phyloP scores from a whole-genome alignment of 192 early-diverging fungal genomes.

The Mortierella claussenii region DNA sequence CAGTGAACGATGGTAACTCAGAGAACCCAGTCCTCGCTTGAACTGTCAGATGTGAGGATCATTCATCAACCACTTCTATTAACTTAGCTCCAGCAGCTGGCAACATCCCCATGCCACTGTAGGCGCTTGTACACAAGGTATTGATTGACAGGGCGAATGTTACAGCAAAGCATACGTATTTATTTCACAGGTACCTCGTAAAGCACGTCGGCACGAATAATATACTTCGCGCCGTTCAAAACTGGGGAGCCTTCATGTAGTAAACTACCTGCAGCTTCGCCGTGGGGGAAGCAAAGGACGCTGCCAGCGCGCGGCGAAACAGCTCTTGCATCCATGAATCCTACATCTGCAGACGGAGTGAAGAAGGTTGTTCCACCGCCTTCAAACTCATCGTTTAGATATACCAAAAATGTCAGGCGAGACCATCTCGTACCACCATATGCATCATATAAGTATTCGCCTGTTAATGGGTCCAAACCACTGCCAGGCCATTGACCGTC shows the following conservation, averaged over 20 bases:
- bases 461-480: constrained; percentile 60
- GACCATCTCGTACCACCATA: constrained; percentile 49
- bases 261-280: constrained; percentile 42
- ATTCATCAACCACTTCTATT: too few relatives aligned
- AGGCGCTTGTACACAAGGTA: too few relatives aligned
- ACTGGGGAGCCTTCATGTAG: constrained; percentile 59
- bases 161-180: too few relatives aligned
- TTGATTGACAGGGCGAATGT: too few relatives aligned
- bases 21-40: too few relatives aligned
- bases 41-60: too few relatives aligned
- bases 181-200: constrained; percentile 55
- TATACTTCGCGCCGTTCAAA: constrained; percentile 58
- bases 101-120: too few relatives aligned
- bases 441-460: constrained; percentile 70
- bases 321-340: constrained; percentile 47
- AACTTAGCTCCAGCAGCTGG: too few relatives aligned
- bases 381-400: constrained; percentile 61
- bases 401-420: constrained; percentile 57
- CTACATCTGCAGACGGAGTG: constrained; percentile 31
- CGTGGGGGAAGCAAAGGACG: constrained; percentile 48
- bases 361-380: constrained; percentile 66
- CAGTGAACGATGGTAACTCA: too few relatives aligned
- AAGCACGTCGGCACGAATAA: constrained; percentile 59
- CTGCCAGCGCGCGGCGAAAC: constrained; percentile 51
- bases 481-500: constrained; percentile 77